Evolutionary conservation across 257 asterid genomes (phyloP).

Genomic region (Scutellaria barbata): DNA sequence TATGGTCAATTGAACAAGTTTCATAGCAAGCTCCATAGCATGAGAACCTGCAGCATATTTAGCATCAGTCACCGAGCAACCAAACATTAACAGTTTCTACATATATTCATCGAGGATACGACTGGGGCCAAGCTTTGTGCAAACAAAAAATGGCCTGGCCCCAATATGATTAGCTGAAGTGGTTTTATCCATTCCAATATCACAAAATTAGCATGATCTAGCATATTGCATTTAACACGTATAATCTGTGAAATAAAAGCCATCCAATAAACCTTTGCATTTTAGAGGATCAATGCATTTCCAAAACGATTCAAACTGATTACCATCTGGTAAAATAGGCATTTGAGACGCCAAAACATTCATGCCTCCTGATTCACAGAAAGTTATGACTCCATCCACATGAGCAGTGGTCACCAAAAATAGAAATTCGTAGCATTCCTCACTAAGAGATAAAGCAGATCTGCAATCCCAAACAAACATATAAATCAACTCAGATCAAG

Average conservation of each 20-base stretch:
- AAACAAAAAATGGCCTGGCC: conserved; percentile 2
- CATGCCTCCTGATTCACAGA: conserved; percentile 69
- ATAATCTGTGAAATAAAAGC: conserved; percentile 11
- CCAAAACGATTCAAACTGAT: conserved; percentile 19
- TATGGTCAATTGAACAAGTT: conserved; percentile 66
- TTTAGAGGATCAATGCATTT: conserved; percentile 1
- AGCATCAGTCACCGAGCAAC: conserved; percentile 32
- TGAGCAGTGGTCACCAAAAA: conserved; percentile 64
- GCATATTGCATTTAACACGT: not conserved
- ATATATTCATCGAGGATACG: conserved; percentile 12
- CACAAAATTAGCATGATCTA: not conserved
- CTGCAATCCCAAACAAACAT: conserved; percentile 50
- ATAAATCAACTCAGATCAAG: conserved; percentile 12
- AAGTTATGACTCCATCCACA: conserved; percentile 56
- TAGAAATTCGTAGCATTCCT: conserved; percentile 78
- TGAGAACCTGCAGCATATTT: conserved; percentile 57
- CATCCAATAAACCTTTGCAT: conserved; percentile 19
- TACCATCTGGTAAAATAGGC: conserved; percentile 71
- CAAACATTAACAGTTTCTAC: not conserved
- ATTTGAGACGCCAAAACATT: conserved; percentile 64
- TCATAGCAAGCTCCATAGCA: conserved; percentile 64
- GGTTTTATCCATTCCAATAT: conserved; percentile 20
- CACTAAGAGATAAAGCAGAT: conserved; percentile 50
- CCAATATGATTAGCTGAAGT: not conserved
- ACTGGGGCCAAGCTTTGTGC: conserved; percentile 1